Evolutionary conservation across 306 rosid species (phyloP), one percentile per base, ranked within the genome.

Genomic region (Hippophae rhamnoides): DNA sequence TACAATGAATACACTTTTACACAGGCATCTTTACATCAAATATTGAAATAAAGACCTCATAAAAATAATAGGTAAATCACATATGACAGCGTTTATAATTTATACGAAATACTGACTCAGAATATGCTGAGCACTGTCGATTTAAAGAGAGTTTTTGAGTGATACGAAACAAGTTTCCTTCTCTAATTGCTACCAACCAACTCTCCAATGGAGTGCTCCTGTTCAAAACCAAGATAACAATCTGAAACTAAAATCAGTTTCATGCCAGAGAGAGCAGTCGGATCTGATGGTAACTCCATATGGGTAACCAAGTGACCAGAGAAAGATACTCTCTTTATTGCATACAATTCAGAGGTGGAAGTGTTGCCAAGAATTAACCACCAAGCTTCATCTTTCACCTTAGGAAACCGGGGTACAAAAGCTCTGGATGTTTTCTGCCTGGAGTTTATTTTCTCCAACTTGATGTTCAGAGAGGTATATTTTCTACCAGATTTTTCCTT

Each of bases 311-410:
- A 76, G 54, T 77, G 86, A 76, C 79, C 89, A 26, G 89, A 54
- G 75, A 87, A 81, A 54, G 96, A 85, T 54, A 92, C 87, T 70
- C 96, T 81, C 67, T 80, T 87, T 71, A 92, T 56, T 54, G 87
- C 96, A 76, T 81, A 73, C 58, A 92, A 69, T 72, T 87, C 98
- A 44, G 78, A 80, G 0, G 87, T 83, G 31, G 83, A 54, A 63
- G 86, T 78, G 77, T 87, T 87, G 31, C 96, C 95, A 52, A 92
- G 95, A 72, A 92, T 68, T 74, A 92, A 76, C 98, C 96, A 92
- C 98, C 98, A 92, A 68, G 87, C 95, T 68, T 92, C 98, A 61
- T 80, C 86, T 87, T 90, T 90, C 53, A 90, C 98, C 96, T 92
- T 92, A 12, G 98, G 96, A 69, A 85, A 92, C 8, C 92, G 84